These are phyloP conservation scores for Luffa acutangula DNA, from an alignment of 306 rosid genomes.

Conservation along the genomic window DNA sequence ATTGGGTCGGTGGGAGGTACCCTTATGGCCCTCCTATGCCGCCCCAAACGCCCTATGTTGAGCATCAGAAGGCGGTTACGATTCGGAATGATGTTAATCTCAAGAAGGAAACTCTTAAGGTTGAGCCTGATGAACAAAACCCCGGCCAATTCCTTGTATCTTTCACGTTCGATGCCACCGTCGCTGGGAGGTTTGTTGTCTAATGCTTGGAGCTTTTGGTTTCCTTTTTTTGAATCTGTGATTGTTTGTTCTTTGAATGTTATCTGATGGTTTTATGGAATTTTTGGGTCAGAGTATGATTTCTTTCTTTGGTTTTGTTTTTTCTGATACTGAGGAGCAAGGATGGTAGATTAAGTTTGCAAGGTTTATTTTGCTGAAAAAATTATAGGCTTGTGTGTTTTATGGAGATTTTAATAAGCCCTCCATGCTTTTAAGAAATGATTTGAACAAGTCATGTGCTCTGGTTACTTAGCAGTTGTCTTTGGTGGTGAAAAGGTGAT, in stretches of 20 bases:
- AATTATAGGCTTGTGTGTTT: background rate
- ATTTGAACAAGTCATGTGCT: background rate
- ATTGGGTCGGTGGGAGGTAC: slow-evolving; percentile 57
- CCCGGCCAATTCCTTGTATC: slow-evolving; percentile 59
- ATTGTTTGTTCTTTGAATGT: background rate
- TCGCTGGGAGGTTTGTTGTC: slow-evolving; percentile 56
- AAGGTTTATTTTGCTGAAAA: background rate
- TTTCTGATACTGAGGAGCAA: background rate
- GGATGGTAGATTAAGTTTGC: background rate
- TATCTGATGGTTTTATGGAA: background rate
- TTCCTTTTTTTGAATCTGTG: background rate
- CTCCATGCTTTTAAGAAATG: background rate
- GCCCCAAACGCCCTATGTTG: slow-evolving; percentile 52
- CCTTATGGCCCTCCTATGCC: slow-evolving; percentile 41
- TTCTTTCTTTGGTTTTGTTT: background rate
- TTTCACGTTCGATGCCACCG: slow-evolving; percentile 78
- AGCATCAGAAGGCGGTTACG: slow-evolving; percentile 89
- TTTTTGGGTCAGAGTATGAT: background rate
- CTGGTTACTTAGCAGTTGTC: background rate
- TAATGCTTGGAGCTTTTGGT: background rate
- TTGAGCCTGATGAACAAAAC: slow-evolving; percentile 63
- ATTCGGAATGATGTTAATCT: slow-evolving; percentile 81
- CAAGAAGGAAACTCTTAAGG: slow-evolving; percentile 74
- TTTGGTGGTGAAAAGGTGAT: background rate
- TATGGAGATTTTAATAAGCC: background rate